phyloP scores from a whole-genome alignment of 768 basidiomycete species.

The Lactarius quietus region DNA sequence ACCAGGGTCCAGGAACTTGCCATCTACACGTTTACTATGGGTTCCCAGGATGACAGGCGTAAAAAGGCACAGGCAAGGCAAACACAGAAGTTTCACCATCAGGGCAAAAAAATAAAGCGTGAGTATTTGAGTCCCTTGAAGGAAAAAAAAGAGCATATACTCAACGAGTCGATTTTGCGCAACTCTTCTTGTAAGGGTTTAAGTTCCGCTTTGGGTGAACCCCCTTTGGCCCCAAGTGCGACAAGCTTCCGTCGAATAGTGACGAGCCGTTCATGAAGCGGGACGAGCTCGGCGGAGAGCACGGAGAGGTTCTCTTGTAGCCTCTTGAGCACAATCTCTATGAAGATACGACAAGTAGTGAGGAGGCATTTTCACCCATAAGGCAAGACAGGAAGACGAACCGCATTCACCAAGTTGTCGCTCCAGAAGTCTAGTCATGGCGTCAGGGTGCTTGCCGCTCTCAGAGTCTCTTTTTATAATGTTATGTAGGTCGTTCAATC shows the following conservation, averaged over 20 bases:
- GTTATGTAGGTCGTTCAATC: constrained; percentile 75
- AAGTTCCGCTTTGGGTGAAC: constrained; percentile 79
- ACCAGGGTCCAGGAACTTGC: constrained; percentile 90
- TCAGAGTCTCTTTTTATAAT: constrained; percentile 84
- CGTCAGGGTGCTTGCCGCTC: constrained; percentile 76
- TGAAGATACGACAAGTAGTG: not conserved
- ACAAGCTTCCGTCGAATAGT: constrained; percentile 86
- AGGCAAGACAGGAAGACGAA: constrained; percentile 38
- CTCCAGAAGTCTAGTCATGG: constrained; percentile 85
- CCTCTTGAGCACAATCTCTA: constrained; percentile 66
- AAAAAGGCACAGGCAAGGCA: constrained; percentile 19
- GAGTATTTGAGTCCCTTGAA: constrained; percentile 2
- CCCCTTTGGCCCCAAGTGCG: constrained; percentile 82
- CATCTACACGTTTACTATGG: constrained; percentile 84
- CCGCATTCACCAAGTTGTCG: constrained; percentile 91
- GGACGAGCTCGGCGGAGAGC: constrained; percentile 84
- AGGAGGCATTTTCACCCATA: not conserved
- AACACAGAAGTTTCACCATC: not conserved
- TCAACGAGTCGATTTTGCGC: constrained; percentile 93
- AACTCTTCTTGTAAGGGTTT: constrained; percentile 91
- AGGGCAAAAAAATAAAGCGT: constrained; percentile 12
- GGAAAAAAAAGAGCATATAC: constrained; percentile 41
- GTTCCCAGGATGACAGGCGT: constrained; percentile 24
- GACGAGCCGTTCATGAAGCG: constrained; percentile 87
- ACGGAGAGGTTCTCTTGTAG: constrained; percentile 85